Evolutionary conservation across 805 yeast genomes (phyloP).

Genomic region (Kodamaea fukazawae): DNA sequence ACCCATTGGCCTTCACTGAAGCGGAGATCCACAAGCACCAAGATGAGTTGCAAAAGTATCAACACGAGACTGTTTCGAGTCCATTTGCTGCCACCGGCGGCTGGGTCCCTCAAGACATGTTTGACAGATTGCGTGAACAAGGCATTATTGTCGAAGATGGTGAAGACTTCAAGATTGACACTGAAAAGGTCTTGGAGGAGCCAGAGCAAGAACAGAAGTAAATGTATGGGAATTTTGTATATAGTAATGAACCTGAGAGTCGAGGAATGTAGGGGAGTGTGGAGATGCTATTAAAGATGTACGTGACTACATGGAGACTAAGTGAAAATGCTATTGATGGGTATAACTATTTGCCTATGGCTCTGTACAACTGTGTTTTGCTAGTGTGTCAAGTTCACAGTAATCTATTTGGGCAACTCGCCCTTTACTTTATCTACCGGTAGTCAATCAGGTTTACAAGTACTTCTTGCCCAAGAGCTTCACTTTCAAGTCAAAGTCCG

Average conservation of each 20-base stretch:
- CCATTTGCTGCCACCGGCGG: slow-evolving; percentile 92
- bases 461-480: slow-evolving; percentile 73
- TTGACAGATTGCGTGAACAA: slow-evolving; percentile 62
- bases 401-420: too few relatives aligned
- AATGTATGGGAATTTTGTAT: background rate
- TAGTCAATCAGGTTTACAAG: slow-evolving; percentile 37
- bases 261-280: too few relatives aligned
- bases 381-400: too few relatives aligned
- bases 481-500: slow-evolving; percentile 73
- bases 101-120: slow-evolving; percentile 95
- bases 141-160: slow-evolving; percentile 61
- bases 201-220: slow-evolving; percentile 1
- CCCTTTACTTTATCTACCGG: too few relatives aligned
- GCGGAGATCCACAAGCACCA: slow-evolving; percentile 59
- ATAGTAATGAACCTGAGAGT: too few relatives aligned
- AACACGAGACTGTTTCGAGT: slow-evolving; percentile 59
- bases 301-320: too few relatives aligned
- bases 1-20: slow-evolving; percentile 62
- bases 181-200: slow-evolving; percentile 21
- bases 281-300: too few relatives aligned
- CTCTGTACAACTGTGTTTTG: too few relatives aligned
- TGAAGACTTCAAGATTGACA: slow-evolving; percentile 38
- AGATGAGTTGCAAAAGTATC: slow-evolving; percentile 60
- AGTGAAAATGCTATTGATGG: too few relatives aligned
- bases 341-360: too few relatives aligned